Base-by-base conservation (phyloP, 345 rosid species). In the Crucihimalaya himalaica region DNA sequence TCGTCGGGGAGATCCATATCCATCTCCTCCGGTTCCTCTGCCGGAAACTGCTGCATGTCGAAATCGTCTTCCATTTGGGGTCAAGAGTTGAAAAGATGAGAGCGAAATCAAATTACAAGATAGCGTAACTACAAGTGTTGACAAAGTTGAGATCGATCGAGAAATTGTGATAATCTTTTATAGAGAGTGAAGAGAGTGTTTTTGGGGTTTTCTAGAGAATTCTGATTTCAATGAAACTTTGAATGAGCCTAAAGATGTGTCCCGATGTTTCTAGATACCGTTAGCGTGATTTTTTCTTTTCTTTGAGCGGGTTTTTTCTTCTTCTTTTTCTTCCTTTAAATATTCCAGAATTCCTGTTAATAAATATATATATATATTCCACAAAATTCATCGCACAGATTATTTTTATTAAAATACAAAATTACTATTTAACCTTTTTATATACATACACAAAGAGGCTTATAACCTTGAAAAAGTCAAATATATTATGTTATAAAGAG, bases 1-100 rank as follows among this genome's bases (percentile, higher is more conserved):
- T 74, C 86, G 0, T 80, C 84, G 2, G 46, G 16, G 6, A 86
- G 48, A 74, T 76, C 93, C 81, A 83, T 39, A 18, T 77, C 90
- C 31, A 73, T 83, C 57, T 81, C 80, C 75, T 82, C 76, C 42
- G 70, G 47, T 28, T 78, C 76, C 5, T 64, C 82, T 4, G 58
- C 50, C n/a, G 65, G 50, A 47, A 57, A 29, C 63, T 82, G 47
- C 52, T 82, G 86, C 61, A 84, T 46, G 31, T 85, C 90, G 34
- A 86, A 88, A 58, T 83, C 89, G 23, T 81, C 86, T 3, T 86
- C 92, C 92, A 88, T 85, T 28, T 34, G 10, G 27, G 51, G 35
- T 64, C 0, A 35, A 35, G 2, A 43, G n/a, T 3, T 39, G 32
- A 35, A 47, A 35, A 10, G 16, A 6, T 16, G 57, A 25, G 35